These are phyloP conservation scores for Russula lepida DNA, from an alignment of 768 basidiomycete species.

Conservation along the genomic window DNA sequence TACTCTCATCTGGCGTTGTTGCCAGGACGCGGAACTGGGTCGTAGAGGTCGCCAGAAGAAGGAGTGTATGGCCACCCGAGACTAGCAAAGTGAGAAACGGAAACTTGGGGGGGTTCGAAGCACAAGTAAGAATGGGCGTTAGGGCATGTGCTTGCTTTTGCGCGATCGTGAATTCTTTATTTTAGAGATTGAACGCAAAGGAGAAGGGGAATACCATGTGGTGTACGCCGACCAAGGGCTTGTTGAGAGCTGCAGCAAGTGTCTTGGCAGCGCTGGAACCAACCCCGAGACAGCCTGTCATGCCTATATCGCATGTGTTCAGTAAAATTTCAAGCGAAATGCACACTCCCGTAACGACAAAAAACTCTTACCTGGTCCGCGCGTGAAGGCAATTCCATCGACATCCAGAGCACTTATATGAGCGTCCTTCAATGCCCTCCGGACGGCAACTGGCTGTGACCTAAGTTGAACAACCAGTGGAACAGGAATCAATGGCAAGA, in stretches of 20 bases:
- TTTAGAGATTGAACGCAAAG: not conserved
- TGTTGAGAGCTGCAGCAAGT: constrained; percentile 65
- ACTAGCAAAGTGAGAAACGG: constrained; percentile 86
- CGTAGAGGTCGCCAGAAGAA: constrained; percentile 61
- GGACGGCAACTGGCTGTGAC: constrained; percentile 63
- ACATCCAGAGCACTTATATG: constrained; percentile 50
- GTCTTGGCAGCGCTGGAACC: constrained; percentile 79
- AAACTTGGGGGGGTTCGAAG: constrained; percentile 42
- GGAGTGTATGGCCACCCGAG: constrained; percentile 91
- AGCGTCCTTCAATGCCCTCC: constrained; percentile 59
- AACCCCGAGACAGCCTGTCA: constrained; percentile 73
- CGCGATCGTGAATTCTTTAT: constrained; percentile 1
- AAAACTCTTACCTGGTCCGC: constrained; percentile 59
- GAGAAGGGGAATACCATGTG: constrained; percentile 67
- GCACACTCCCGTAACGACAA: not conserved
- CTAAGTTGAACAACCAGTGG: not conserved
- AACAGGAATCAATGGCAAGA: not conserved
- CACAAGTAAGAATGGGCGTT: constrained; percentile 20
- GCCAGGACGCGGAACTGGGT: constrained; percentile 61
- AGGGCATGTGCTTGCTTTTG: constrained; percentile 81
- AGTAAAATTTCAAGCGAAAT: no score
- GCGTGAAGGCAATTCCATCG: constrained; percentile 85
- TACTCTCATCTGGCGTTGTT: constrained; percentile 63
- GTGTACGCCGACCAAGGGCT: constrained; percentile 85
- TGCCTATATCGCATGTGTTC: constrained; percentile 37